Evolutionary conservation across 2,329 filamentous ascomycete genomes (phyloP).

Genomic region (Sphaerulina populicola): DNA sequence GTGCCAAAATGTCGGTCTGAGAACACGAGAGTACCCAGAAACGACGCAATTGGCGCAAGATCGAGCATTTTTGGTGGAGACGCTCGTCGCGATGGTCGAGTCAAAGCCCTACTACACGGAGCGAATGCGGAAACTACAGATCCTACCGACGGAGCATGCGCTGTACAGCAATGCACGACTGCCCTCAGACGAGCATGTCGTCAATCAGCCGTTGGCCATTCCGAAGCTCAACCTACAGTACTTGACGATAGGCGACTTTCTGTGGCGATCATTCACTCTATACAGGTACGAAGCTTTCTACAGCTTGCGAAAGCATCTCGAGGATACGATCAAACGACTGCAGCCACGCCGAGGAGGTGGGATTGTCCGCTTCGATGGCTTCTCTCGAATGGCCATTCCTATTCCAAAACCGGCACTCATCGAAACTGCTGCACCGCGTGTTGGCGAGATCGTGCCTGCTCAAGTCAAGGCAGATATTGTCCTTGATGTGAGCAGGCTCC

Average conservation of each 20-base stretch:
- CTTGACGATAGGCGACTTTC: constrained; percentile 84
- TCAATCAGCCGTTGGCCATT: constrained; percentile 75
- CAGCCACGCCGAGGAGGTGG: constrained; percentile 60
- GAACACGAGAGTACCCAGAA: constrained; percentile 67
- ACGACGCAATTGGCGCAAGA: constrained; percentile 56
- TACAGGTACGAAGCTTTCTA: constrained; percentile 91
- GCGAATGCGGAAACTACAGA: constrained; percentile 56
- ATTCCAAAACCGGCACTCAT: constrained; percentile 80
- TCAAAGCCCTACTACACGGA: constrained; percentile 76
- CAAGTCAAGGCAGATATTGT: constrained; percentile 77
- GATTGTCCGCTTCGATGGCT: constrained; percentile 64
- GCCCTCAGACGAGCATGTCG: constrained; percentile 79
- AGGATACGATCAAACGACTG: constrained; percentile 69
- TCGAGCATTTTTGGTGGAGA: constrained; percentile 59
- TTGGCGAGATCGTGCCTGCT: constrained; percentile 61
- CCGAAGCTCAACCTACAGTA: constrained; percentile 96
- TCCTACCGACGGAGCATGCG: constrained; percentile 74
- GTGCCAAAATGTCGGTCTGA: constrained; percentile 62
- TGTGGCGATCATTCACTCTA: constrained; percentile 88
- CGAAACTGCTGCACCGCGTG: constrained; percentile 71
- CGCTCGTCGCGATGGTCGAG: constrained; percentile 67
- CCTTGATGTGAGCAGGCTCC: constrained; percentile 72
- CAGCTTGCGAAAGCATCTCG: constrained; percentile 83
- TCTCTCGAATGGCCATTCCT: constrained; percentile 83
- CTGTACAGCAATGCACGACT: constrained; percentile 73